Percentiles rank a stretch among this genome's conserved stretches.
Conservation (phyloP, 2,329 filamentous ascomycete species). For the Alternaria sp. region DNA sequence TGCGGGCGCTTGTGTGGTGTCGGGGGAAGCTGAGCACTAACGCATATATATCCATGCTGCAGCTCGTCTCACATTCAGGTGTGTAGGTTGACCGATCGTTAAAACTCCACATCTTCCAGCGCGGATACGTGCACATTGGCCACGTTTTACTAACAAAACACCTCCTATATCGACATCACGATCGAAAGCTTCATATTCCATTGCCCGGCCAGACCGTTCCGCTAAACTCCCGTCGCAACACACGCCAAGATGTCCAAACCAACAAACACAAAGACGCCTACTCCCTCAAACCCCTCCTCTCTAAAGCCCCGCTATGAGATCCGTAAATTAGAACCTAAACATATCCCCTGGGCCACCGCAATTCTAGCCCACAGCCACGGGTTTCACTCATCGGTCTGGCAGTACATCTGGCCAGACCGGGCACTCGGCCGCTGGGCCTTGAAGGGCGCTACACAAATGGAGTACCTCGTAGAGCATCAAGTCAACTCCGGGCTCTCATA, state of each 20-base stretch:
- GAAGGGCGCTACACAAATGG: constrained; percentile 6
- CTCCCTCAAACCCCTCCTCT: constrained; percentile 36
- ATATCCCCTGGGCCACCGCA: constrained; percentile 41
- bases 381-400: constrained; percentile 43
- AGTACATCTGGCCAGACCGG: constrained; percentile 36
- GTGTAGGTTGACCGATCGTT: not conserved
- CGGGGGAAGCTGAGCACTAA: not conserved
- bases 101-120: not conserved
- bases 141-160: not conserved
- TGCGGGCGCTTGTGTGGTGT: not conserved
- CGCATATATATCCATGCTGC: not conserved
- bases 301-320: constrained; percentile 46
- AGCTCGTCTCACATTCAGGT: not conserved
- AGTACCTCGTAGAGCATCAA: constrained; percentile 48
- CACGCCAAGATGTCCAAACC: constrained; percentile 2
- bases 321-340: constrained; percentile 37
- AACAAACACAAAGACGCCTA: constrained; percentile 9
- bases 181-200: not conserved
- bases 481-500: constrained; percentile 48
- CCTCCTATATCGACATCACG: not conserved
- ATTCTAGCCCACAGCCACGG: constrained; percentile 46
- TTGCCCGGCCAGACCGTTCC: not conserved
- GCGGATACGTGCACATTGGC: not conserved
- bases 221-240: not conserved
- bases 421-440: constrained; percentile 28